These are phyloP conservation scores for Xylariaceae sp. DNA, from an alignment of 2,329 filamentous ascomycete genomes.

Conservation along the genomic window DNA sequence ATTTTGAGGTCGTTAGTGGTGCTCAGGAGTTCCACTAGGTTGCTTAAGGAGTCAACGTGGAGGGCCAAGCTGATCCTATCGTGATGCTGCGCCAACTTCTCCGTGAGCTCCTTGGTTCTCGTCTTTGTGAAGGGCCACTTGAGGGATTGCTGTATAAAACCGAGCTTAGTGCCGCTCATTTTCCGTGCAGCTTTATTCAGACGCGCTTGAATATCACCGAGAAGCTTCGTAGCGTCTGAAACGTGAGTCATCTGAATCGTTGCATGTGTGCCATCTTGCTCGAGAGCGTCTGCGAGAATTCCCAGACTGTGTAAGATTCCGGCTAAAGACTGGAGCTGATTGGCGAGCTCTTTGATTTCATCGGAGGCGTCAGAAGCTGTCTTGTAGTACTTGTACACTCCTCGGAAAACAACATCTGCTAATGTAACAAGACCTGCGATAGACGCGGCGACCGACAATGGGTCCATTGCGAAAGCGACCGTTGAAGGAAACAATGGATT, in stretches of 20 bases:
- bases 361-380: conserved; percentile 32
- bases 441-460: conserved; percentile 38
- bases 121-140: conserved; percentile 36
- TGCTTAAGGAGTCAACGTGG: conserved; percentile 27
- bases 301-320: conserved; percentile 34
- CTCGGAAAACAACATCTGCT: conserved; percentile 34
- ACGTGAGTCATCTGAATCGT: conserved; percentile 27
- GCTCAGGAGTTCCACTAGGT: conserved; percentile 22
- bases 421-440: conserved; percentile 42
- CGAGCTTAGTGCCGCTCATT: background rate
- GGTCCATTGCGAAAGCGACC: conserved; percentile 31
- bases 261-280: conserved; percentile 21
- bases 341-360: conserved; percentile 32
- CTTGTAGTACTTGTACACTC: conserved; percentile 35
- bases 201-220: conserved; percentile 26
- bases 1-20: conserved; percentile 8
- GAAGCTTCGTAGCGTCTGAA: conserved; percentile 21
- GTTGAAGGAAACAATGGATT: no score
- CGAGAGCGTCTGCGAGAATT: conserved; percentile 27
- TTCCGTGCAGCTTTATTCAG: conserved; percentile 25
- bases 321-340: conserved; percentile 28
- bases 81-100: conserved; percentile 33
- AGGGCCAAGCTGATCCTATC: conserved; percentile 33
- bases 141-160: conserved; percentile 15
- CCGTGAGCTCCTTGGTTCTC: conserved; percentile 29